A percentile compares a stretch with the other conserved stretches of the same genome.
Conservation (phyloP, 768 basidiomycete genomes). For the Mycena vulgaris region DNA sequence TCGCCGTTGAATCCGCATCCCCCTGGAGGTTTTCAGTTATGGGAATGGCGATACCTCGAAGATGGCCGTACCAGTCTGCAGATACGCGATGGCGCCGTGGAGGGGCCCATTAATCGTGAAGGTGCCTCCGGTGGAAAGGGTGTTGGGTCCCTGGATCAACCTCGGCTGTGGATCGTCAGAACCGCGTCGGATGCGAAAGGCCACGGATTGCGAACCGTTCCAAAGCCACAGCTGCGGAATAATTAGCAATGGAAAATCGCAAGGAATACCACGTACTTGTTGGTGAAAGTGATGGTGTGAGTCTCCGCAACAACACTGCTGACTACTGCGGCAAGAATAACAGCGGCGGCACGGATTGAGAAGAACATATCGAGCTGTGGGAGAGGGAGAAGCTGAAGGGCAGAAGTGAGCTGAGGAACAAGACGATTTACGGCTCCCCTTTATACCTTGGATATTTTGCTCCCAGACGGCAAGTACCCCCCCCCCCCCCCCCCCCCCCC, state of each 20-base stretch:
- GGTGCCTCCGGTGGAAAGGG: neutral
- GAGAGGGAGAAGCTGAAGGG: too few relatives aligned
- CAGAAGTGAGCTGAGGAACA: too few relatives aligned
- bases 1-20: neutral
- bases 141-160: neutral
- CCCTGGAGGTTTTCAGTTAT: neutral
- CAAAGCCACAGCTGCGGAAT: neutral
- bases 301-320: neutral
- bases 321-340: neutral
- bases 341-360: neutral
- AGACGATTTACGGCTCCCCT: too few relatives aligned
- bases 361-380: neutral
- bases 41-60: neutral
- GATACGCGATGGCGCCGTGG: neutral
- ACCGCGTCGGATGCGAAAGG: neutral
- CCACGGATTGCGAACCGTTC: too few relatives aligned
- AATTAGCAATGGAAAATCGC: neutral
- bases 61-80: neutral
- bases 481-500: too few relatives aligned
- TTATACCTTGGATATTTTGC: too few relatives aligned
- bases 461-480: too few relatives aligned
- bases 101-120: neutral
- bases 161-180: neutral
- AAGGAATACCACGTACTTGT: neutral
- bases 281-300: slow-evolving; percentile 3